A percentile compares a stretch with the other conserved stretches of the same genome.
phyloP scores from a whole-genome alignment of 768 basidiomycete genomes.

The Wakefieldia striispora region DNA sequence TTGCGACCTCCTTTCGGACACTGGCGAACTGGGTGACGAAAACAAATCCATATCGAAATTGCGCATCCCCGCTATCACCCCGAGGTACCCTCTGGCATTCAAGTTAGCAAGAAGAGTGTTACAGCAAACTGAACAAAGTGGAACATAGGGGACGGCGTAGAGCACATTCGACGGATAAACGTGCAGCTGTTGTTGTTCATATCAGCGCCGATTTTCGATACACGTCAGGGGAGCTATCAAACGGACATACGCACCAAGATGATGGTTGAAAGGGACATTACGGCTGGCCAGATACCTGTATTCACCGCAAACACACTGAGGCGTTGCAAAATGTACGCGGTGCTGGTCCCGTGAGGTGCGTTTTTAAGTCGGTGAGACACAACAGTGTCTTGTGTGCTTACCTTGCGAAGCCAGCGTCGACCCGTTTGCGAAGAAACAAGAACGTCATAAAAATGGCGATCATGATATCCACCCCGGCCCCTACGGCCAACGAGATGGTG shows the following conservation, averaged over 20 bases:
- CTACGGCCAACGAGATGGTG: neutral
- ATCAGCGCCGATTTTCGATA: no score
- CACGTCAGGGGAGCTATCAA: no score
- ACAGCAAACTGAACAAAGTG: neutral
- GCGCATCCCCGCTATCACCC: neutral
- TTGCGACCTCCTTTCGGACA: no score
- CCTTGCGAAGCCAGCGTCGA: neutral
- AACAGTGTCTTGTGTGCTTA: neutral
- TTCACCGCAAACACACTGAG: slow-evolving; percentile 6
- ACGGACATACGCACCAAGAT: slow-evolving; percentile 43
- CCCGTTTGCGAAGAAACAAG: neutral
- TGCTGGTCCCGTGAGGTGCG: slow-evolving; percentile 1
- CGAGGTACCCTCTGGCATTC: neutral
- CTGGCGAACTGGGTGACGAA: no score
- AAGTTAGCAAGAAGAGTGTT: neutral
- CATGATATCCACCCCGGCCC: neutral
- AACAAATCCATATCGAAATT: neutral
- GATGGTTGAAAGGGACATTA: slow-evolving; percentile 39
- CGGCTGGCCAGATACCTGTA: slow-evolving; percentile 48
- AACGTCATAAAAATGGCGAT: neutral
- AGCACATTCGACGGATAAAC: neutral
- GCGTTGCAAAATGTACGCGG: slow-evolving; percentile 6
- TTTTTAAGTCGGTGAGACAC: neutral
- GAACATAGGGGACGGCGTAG: neutral
- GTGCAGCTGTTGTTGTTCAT: neutral